Conservation (phyloP, 164 flowering plant species). For the Euptelea pleiosperma region DNA sequence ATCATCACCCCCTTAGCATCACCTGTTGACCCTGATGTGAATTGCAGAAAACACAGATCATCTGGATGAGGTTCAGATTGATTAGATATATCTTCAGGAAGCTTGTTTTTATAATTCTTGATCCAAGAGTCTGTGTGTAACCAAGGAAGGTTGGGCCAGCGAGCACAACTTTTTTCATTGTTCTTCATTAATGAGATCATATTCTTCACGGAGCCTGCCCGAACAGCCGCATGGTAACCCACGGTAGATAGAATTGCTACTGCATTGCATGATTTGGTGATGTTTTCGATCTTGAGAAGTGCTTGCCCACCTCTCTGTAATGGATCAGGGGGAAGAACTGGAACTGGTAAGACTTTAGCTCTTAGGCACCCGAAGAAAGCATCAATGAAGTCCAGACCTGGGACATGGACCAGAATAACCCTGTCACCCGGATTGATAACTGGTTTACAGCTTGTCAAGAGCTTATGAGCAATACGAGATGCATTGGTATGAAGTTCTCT, state of each 20-base stretch:
- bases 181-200: constrained; percentile 34
- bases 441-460: constrained; percentile 54
- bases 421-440: constrained; percentile 63
- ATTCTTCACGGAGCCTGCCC: constrained; percentile 54
- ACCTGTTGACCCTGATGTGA: constrained; percentile 84
- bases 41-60: constrained; percentile 70
- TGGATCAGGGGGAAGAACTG: constrained; percentile 82
- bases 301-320: constrained; percentile 79
- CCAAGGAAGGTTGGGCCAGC: constrained; percentile 87
- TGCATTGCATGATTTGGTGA: constrained; percentile 63
- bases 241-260: constrained; percentile 66
- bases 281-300: constrained; percentile 63
- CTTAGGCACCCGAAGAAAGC: constrained; percentile 78
- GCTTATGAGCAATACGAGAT: constrained; percentile 57
- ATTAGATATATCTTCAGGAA: constrained; percentile 10
- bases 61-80: constrained; percentile 38
- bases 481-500: constrained; percentile 63
- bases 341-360: constrained; percentile 71
- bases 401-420: constrained; percentile 66
- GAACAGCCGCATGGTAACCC: constrained; percentile 59
- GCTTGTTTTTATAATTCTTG: constrained; percentile 34
- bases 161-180: constrained; percentile 34
- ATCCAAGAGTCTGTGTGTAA: constrained; percentile 69
- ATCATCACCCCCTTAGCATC: constrained; percentile 92
- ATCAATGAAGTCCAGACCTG: constrained; percentile 76